Evolutionary conservation across 352 stramenopile genomes (phyloP), one percentile per base, ranked within the genome.

Genomic region (Globisporangium megalacanthum): DNA sequence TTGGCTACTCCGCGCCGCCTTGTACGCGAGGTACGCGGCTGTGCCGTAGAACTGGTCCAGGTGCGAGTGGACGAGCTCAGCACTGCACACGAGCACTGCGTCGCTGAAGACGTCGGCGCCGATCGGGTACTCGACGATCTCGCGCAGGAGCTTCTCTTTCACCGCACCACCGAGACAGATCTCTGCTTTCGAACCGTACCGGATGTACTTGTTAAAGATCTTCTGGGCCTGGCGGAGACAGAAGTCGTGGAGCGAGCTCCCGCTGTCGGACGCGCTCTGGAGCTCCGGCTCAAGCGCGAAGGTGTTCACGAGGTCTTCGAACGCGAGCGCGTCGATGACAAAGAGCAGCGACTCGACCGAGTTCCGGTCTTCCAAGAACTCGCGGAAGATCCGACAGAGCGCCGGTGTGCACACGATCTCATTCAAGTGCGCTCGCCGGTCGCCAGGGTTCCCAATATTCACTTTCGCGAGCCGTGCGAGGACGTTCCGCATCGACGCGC

Each of bases 151-250:
- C 47, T 65, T 72, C 31, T 74, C 77, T 36, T 86, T 85, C 11
- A 80, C 72, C 4, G 67, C 51, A 2, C 62, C 69, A 11, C 65
- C 52, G 2, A 85, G 49, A 52, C 77, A 83, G 37, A 89, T 75
- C 60, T 88, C 78, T 6, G 79, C 75, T 50, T 88, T 88, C 3
- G 79, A 88, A 20, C 79, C 79, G 49, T 78, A 86, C 13, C 78
- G 78, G 19, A 89, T 73, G 46, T 85, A 89, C 58, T 89, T 89
- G 63, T 79, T 88, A 60, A 86, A 89, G 64, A 86, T 88, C 47
- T 89, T 89, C 45, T 86, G 75, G 3, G 78, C 75, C 33, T 87
- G 70, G 1, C 77, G 73, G 37, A 85, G 60, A 19, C 75, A 83
- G 33, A 82, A 89, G 44, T 86, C 76, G 42, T 83, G 60, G 14